Evolutionary conservation across 2,329 filamentous ascomycete species (phyloP), one percentile per base, ranked within the genome.

Genomic region (Arthrobotrys entomopaga): DNA sequence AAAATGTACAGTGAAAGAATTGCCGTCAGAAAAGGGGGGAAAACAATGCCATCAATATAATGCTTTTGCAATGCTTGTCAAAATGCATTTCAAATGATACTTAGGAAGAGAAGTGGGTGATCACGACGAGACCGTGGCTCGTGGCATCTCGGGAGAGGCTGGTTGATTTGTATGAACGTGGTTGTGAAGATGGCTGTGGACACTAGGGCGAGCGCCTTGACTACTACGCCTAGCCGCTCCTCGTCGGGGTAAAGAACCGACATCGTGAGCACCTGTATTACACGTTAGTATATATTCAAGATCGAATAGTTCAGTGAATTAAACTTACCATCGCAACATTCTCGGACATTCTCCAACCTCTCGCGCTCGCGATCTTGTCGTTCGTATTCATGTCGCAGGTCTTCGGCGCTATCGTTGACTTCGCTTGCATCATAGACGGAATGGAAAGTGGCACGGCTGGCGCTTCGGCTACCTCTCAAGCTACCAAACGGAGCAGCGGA

Each of bases 241-340:
- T 59, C 75, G 75, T 52, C 70, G 66, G 69, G 85, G 83, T 58
- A 90, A 81, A 64, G 84, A 87, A 64, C 87, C 86, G 56, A 92
- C 90, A 80, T 92, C 90, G 79, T 92, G 90, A 83, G 91, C 91
- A 77, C 90, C 89, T 91, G 67, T 42, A 59, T 26, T n/a, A 48
- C 64, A 6, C 40, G 49, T 75, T 78, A 59, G 64, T 56, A 7
- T 29, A 59, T 6, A 73, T 11, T 20, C n/a, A 26, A 19, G 29
- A 53, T 34, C 29, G 53, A 52, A 10, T 7, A 22, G 16, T 7
- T 24, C n/a, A 46, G 53, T 54, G 34, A 48, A 48, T 20, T 52
- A 66, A 66, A 84, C 90, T 87, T 86, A 94, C 93, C 95, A 86
- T 98, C 95, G 82, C 95, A 99, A 83, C 95, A 99, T 72, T 94